Evolutionary conservation across 2,329 filamentous ascomycete species (phyloP), one percentile per base, ranked within the genome.

Genomic region (Dothistroma septosporum): DNA sequence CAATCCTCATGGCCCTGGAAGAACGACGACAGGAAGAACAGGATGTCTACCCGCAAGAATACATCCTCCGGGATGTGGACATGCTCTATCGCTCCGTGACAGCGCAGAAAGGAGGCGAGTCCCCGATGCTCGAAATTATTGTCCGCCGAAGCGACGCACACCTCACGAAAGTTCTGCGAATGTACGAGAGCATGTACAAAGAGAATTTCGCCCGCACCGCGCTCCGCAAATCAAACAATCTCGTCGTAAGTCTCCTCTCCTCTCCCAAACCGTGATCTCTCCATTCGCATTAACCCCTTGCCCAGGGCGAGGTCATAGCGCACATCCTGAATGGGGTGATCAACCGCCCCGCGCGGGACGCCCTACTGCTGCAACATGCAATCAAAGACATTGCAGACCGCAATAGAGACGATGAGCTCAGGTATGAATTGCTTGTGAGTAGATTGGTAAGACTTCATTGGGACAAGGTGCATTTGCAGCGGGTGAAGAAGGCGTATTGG

Each of bases 241-340:
- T 99, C 21, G 92, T 97, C 61, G 92, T 96, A 83, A 77, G 91
- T 87, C 14, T 9, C 14, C 4, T 4, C 14, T 16, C 41, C 31
- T 56, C 37, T 37, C 11, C 16, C 35, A n/a, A n/a, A n/a, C n/a
- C n/a, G n/a, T n/a, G n/a, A n/a, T 35, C 33, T 14, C 24, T 44
- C 61, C 61, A 63, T 62, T 28, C 31, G 4, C 37, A 57, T 47
- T 56, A n/a, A 55, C 32, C 19, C 31, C 4, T 10, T 12, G 7
- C 14, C 8, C 68, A 97, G 92, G 94, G 94, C 65, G 94, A 99
- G 78, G 87, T 96, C 21, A 86, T 97, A 41, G 91, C 92, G 0
- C 94, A 97, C 76, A 91, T 97, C 68, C 87, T 99, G 71, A 97
- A 97, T 77, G 94, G 94, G 70, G 87, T 96, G 60, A 96, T 97